These are phyloP conservation scores for Ulmus americana DNA, from an alignment of 331 rosid species.

Conservation along the genomic window DNA sequence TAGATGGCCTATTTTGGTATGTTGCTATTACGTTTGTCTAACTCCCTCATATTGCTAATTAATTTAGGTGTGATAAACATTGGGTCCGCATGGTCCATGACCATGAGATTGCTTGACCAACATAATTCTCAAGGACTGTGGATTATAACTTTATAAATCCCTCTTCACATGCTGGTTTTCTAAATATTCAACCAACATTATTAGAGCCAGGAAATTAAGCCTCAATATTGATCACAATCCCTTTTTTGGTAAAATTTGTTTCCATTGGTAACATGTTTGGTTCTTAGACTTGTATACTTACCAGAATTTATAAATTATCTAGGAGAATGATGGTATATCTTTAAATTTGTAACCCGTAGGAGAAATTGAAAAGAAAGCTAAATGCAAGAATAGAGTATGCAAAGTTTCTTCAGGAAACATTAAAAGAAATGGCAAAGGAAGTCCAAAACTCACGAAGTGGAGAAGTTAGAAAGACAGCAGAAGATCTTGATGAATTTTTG, in stretches of 20 bases:
- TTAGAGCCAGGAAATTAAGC: too few species aligned
- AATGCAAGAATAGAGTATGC: conserved; percentile 94
- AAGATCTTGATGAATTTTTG: conserved; percentile 88
- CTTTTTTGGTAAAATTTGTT: too few species aligned
- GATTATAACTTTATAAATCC: background rate
- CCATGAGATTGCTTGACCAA: background rate
- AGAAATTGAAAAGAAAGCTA: conserved; percentile 84
- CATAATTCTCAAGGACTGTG: background rate
- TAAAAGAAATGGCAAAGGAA: conserved; percentile 98
- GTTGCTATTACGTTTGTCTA: too few species aligned
- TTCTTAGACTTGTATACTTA: too few species aligned
- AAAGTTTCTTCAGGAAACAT: conserved; percentile 89
- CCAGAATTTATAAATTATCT: background rate
- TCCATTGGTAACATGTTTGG: too few species aligned
- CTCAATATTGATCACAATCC: too few species aligned
- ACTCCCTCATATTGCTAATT: too few species aligned
- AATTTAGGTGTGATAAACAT: background rate
- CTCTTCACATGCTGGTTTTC: too few species aligned
- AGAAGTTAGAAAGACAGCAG: conserved; percentile 84
- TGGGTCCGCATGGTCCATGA: background rate
- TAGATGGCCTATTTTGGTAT: too few species aligned
- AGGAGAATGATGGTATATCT: conserved; percentile 20
- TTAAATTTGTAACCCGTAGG: conserved; percentile 38
- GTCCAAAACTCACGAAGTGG: conserved; percentile 82
- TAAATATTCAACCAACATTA: too few species aligned